Percentiles rank a stretch among this genome's conserved stretches.
Evolutionary conservation across 2,329 filamentous ascomycete species (phyloP).

Genomic region (Botrytis tulipae): DNA sequence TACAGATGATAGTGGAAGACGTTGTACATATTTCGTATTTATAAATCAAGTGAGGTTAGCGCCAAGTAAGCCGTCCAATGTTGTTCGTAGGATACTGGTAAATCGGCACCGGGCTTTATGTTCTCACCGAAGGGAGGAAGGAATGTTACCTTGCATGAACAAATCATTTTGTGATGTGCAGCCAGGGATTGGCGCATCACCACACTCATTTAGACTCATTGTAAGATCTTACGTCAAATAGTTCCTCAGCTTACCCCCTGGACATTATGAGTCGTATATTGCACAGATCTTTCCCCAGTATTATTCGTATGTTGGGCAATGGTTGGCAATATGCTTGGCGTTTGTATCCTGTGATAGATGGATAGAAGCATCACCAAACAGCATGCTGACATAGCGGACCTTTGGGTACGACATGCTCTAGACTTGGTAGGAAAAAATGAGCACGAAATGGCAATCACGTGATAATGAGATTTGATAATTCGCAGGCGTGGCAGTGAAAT

Average conservation of each 20-base stretch:
- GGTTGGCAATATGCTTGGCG: too few species aligned
- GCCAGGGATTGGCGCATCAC: not conserved
- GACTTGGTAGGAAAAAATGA: not conserved
- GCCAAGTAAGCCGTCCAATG: not conserved
- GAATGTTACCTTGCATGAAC: slow-evolving; percentile 9
- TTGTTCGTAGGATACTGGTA: not conserved
- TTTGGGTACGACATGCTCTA: not conserved
- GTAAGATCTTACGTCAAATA: not conserved
- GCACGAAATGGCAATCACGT: not conserved
- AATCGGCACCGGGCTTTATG: not conserved
- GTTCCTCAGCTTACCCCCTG: not conserved
- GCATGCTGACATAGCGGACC: not conserved
- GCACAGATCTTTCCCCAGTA: not conserved
- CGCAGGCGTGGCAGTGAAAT: not conserved
- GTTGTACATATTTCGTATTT: not conserved
- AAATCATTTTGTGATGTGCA: not conserved
- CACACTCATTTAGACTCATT: slow-evolving; percentile 2
- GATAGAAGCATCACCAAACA: not conserved
- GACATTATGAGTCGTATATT: not conserved
- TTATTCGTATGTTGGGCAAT: not conserved
- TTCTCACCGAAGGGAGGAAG: not conserved
- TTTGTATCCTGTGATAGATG: not conserved
- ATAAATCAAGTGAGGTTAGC: not conserved
- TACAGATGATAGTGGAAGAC: not conserved
- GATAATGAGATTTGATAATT: not conserved